Evolutionary conservation across 768 basidiomycete species (phyloP), one percentile per base, ranked within the genome.

Genomic region (Sporobolomyces phaffii): DNA sequence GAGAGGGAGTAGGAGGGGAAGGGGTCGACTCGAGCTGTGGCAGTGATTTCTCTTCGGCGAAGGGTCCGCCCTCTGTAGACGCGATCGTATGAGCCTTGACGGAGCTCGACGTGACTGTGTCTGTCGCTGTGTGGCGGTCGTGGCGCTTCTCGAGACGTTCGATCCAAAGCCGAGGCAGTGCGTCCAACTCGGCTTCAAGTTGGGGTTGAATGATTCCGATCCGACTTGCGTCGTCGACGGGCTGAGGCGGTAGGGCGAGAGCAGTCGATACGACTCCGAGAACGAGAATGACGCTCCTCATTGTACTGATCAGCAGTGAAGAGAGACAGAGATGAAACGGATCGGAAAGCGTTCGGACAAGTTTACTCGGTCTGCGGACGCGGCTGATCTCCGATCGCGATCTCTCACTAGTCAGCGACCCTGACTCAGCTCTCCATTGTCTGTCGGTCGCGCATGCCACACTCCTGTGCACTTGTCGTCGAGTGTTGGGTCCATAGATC

Each of bases 151-250:
- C 31, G 29, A 11, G 50, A 33, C 29, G 29, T 20, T 34, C 31
- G 17, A 22, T 7, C 15, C 3, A 7, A 54, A 40, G 34, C 34
- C 52, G 52, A 54, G 52, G 34, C n/a, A 24, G 33, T 33, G 26
- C 24, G 48, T 11, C 7, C 14, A n/a, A 34, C 33, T 54, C 52
- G 36, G 52, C 36, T 24, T 41, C 8, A 18, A 22, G 22, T 36
- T 54, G n/a, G n/a, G n/a, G 52, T 54, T 54, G 52, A 54, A 54
- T 36, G 50, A 51, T 51, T 6, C 5, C 31, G 33, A 49, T 10
- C 5, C 36, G 7, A 10, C 11, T 22, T 54, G 36, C 8, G 10
- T 15, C 8, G n/a, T 52, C 34, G 51, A 10, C 15, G 9, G 52
- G n/a, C 40, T 24, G 52, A 52, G 51, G 51, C 18, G 51, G 52